phyloP scores from a whole-genome alignment of 495 filamentous ascomycete species.

The Penicillium daleae region DNA sequence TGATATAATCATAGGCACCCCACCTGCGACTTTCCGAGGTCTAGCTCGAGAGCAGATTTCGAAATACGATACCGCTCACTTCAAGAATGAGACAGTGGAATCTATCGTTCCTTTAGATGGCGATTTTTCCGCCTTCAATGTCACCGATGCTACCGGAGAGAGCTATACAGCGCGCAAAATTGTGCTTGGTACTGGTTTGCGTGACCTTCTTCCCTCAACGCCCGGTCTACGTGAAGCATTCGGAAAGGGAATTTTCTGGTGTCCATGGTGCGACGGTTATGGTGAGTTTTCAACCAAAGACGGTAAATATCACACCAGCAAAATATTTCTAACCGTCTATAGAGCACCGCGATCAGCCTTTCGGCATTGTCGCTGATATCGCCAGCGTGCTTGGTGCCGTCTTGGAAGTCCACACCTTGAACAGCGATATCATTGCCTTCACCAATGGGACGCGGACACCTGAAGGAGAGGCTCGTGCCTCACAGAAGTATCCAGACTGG shows the following conservation, averaged over 20 bases:
- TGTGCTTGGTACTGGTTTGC: slow-evolving; percentile 58
- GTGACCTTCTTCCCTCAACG: slow-evolving; percentile 55
- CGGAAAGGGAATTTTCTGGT: slow-evolving; percentile 64
- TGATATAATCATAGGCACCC: slow-evolving; percentile 50
- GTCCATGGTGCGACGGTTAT: slow-evolving; percentile 64
- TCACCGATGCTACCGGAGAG: slow-evolving; percentile 35
- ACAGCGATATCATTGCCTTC: slow-evolving; percentile 48
- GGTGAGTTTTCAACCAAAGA: background rate
- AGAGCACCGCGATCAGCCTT: slow-evolving; percentile 58
- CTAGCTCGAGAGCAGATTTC: slow-evolving; percentile 55
- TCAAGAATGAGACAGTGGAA: slow-evolving; percentile 51
- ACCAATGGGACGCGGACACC: slow-evolving; percentile 58
- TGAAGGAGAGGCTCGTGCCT: slow-evolving; percentile 38
- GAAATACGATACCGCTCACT: slow-evolving; percentile 50
- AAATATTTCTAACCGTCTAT: background rate
- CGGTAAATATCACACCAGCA: background rate
- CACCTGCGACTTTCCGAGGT: slow-evolving; percentile 53
- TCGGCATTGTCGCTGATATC: slow-evolving; percentile 55
- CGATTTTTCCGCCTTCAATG: slow-evolving; percentile 49
- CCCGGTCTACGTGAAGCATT: slow-evolving; percentile 54
- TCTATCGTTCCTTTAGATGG: slow-evolving; percentile 38
- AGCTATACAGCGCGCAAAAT: slow-evolving; percentile 53
- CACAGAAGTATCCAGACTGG: slow-evolving; percentile 47
- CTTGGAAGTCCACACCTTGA: slow-evolving; percentile 53
- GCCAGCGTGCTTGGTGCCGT: slow-evolving; percentile 45